Evolutionary conservation across 805 yeast genomes (phyloP), one percentile per base, ranked within the genome.

Genomic region (Candida maesae): DNA sequence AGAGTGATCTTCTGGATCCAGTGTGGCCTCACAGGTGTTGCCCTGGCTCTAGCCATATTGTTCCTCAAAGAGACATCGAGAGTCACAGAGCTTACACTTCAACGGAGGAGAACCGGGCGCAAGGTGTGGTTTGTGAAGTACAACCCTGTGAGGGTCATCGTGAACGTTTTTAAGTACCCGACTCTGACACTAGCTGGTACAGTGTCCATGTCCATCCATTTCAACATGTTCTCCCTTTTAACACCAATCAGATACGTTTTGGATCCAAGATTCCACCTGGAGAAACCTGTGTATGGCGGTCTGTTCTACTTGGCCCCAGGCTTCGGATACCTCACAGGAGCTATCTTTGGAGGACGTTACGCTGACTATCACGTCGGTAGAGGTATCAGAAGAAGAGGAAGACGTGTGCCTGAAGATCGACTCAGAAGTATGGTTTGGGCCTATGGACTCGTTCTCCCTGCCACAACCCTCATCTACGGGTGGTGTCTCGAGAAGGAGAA

Each of bases 261-360:
- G 39, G 76, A 76, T 49, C 82, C 82, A 4, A 53, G 81, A 41
- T 78, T 76, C 59, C 51, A 70, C 31, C 56, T 78, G 23, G 63
- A 62, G 0, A 51, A 66, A 15, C 81, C 83, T 0, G 52, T 78
- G 2, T 66, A 65, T 42, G 74, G 78, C 30, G 70, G 78, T 0
- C 55, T 78, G 16, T 76, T 78, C 50, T 78, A 77, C 48, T 53
- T 78, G 4, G 72, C 81, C 4, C 81, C 82, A 0, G 82, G 81
- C 1, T 12, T 58, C n/a, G 84, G 84, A 0, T 75, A 73, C 47
- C 33, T 76, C 2, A 26, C 53, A 1, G 82, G 82, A 0, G 68
- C 78, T 6, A 61, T 70, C 17, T 41, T 71, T 44, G 82, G 82
- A 5, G 83, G 82, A 0, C 53, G 57, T 37, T 72, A 66, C 63